Base-by-base conservation (phyloP, 2,329 filamentous ascomycete species). In the Colletotrichum sp. region DNA sequence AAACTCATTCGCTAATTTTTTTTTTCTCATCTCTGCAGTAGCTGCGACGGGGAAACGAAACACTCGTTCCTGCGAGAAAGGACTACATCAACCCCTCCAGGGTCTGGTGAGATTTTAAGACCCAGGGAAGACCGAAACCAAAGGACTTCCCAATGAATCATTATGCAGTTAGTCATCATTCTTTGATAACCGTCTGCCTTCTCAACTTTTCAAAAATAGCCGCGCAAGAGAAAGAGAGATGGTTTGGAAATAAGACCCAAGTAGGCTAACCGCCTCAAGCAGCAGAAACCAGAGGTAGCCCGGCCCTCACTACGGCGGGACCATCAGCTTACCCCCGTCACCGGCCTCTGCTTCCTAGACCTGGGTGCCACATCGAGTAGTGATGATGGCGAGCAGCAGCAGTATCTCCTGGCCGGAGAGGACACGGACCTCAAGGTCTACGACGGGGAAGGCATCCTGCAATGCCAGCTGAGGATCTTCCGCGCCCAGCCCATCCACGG, bases 401-500 rank as follows among this genome's bases (percentile, higher is more conserved):
- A 78, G 24, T 88, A 89, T 68, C 81, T 93, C 28, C 85, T 94
- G 32, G 90, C 89, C 2, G 92, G 89, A 55, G 91, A 94, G 81
- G 92, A 93, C 75, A 88, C 88, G 10, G 86, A 88, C 77, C 84
- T 94, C 36, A 88, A 87, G 36, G 80, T 93, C 69, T 92, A 92
- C 80, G 84, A 89, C 73, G 80, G 85, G 9, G 79, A 79, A 16
- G 84, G 81, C 6, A 81, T 77, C 26, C 81, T 88, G 12, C 78
- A 88, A 39, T 86, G 84, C 66, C 85, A 85, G 65, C 81, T 90
- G 66, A 83, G 84, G 28, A 84, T 95, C 34, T 96, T 97, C 80
- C 80, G 84, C 18, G 88, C 88, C n/a, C 94, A 96, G 82, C 87
- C 92, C 5, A 91, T 97, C 67, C 95, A 97, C 83, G 95, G 95